These are phyloP conservation scores for Phoma sp. DNA, from an alignment of 2,329 filamentous ascomycete genomes.

Conservation along the genomic window DNA sequence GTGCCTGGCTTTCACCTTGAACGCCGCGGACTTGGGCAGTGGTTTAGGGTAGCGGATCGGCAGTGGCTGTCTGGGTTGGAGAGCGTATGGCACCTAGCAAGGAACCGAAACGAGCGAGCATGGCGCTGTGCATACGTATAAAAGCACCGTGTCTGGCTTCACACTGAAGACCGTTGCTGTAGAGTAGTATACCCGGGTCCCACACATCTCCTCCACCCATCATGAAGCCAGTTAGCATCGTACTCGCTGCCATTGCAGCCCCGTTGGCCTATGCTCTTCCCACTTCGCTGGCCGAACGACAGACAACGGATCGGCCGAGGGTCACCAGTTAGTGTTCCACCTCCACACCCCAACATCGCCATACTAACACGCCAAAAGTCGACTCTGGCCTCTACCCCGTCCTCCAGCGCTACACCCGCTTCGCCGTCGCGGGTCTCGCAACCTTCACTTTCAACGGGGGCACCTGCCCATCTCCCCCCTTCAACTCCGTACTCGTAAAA, in stretches of 20 bases:
- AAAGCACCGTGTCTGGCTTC: no score
- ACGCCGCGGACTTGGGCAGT: no score
- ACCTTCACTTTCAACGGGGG: constrained; percentile 22
- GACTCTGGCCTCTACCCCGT: constrained; percentile 13
- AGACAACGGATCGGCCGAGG: constrained; percentile 2
- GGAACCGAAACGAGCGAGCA: no score
- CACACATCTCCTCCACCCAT: neutral
- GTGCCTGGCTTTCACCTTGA: no score
- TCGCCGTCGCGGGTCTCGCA: constrained; percentile 20
- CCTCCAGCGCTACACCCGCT: constrained; percentile 23
- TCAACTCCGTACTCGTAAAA: constrained; percentile 16
- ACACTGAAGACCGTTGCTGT: no score
- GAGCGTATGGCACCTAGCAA: no score
- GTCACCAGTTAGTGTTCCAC: constrained; percentile 2
- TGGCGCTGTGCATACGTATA: no score
- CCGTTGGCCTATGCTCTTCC: constrained; percentile 13
- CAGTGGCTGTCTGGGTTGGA: no score
- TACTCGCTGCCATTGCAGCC: constrained; percentile 15
- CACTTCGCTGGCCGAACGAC: constrained; percentile 5
- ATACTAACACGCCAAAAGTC: constrained; percentile 7
- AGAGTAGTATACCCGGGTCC: neutral
- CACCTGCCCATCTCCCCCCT: constrained; percentile 20
- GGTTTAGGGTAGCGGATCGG: no score
- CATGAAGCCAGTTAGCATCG: constrained; percentile 18
- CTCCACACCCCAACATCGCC: neutral